Base-by-base conservation (phyloP, 2,329 filamentous ascomycete species). In the Beauveria asiatica region DNA sequence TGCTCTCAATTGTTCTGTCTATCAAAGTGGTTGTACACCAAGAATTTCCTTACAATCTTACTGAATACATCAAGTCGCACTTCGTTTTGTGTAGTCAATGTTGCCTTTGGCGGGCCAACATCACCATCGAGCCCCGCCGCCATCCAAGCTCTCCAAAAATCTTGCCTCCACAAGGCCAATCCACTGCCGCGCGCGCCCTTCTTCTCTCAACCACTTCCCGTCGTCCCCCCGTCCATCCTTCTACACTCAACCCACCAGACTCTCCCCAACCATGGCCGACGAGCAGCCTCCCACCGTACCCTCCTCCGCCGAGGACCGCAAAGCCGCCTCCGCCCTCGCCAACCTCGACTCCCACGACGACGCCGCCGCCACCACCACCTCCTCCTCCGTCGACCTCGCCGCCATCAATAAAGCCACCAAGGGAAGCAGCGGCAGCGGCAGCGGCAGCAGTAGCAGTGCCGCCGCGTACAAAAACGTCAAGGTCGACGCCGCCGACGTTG, bases 381-480 rank as follows among this genome's bases (percentile, higher is more conserved):
- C 73, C 3, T 73, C 49, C n/a, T 45, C 58, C 63, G 83, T 89
- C 65, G 88, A 92, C 70, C 76, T 83, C 57, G 87, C 87, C 62
- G 89, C 88, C 64, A 80, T 89, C 56, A 84, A 78, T 67, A 85
- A 89, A 70, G 89, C 88, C 27, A 88, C 91, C 80, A 83, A 86
- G 76, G 66, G 69, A 19, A 61, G 68, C 5, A 68, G 41, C 4
- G 66, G 69, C 21, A 61, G 68, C 5, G 68, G 41, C 3, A 33
- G 49, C 7, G 23, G 37, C 30, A 9, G 37, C 10, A 27, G 50
- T 33, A 33, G 10, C n/a, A 39, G 33, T n/a, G 46, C 51, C 21
- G 37, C 46, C 8, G 72, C 71, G 17, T 76, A 76, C 64, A 85
- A 83, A 74, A 82, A 81, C 69, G 81, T 92, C 68, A 93, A 92